Evolutionary conservation across 169 alveolate species (phyloP).

Genomic region (Plasmodium fragile): DNA sequence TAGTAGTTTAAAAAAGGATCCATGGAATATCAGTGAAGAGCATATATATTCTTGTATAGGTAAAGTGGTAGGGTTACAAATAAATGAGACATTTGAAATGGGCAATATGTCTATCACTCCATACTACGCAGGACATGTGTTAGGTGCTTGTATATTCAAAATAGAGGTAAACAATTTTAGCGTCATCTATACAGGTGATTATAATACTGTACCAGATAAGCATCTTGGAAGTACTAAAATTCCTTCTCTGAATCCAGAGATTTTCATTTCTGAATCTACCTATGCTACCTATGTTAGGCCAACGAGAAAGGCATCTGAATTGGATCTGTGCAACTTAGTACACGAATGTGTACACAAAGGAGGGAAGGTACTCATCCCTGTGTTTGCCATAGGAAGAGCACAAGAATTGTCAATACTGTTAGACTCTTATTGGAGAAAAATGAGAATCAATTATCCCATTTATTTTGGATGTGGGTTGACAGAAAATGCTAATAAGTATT

Average conservation of each 20-base stretch:
- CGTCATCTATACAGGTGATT: slow-evolving; percentile 96
- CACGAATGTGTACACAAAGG: slow-evolving; percentile 88
- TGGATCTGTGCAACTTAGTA: slow-evolving; percentile 94
- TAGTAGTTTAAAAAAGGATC: slow-evolving; percentile 76
- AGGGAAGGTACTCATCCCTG: slow-evolving; percentile 98
- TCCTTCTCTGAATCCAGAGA: slow-evolving; percentile 94
- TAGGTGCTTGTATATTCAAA: slow-evolving; percentile 98
- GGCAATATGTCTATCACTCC: slow-evolving; percentile 94
- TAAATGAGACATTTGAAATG: slow-evolving; percentile 90
- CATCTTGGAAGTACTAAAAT: slow-evolving; percentile 97
- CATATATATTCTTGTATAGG: slow-evolving; percentile 90
- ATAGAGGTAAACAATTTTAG: slow-evolving; percentile 93
- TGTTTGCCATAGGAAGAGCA: slow-evolving; percentile 99
- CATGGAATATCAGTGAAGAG: slow-evolving; percentile 89
- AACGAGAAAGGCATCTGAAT: slow-evolving; percentile 96
- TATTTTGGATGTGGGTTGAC: slow-evolving; percentile 98
- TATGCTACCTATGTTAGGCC: slow-evolving; percentile 97
- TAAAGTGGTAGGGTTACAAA: slow-evolving; percentile 91
- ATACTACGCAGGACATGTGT: slow-evolving; percentile 98
- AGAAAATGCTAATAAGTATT: slow-evolving; percentile 97
- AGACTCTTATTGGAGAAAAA: slow-evolving; percentile 97
- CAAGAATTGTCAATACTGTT: slow-evolving; percentile 97
- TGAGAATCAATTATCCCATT: slow-evolving; percentile 93
- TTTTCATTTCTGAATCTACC: slow-evolving; percentile 96
- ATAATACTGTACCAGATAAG: slow-evolving; percentile 96